Base-by-base conservation (phyloP, 78 protist species). In the Dictyostelium citrinum region DNA sequence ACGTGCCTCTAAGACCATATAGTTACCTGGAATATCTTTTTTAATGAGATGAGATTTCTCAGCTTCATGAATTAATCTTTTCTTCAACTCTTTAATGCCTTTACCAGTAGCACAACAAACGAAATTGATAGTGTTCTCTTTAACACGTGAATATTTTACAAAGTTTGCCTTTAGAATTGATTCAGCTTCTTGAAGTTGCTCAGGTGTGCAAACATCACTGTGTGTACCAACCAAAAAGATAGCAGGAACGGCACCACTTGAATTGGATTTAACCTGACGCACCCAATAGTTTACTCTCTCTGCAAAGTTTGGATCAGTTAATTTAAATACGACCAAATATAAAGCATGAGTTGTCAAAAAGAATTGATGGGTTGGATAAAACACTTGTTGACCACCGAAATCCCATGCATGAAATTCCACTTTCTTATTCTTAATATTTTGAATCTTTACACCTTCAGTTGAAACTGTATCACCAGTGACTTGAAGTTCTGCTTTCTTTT, bases 351-450 rank as follows among this genome's bases (percentile, higher is more conserved):
- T 27, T 0, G 91, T 84, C 43, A 92, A 81, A 67, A 92, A 92
- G 91, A 92, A 92, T 61, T 92, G 96, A 82, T 90, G 95, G 0
- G 95, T 90, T 74, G 95, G 90, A 46, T 90, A 90, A 55, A 83
- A 90, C 20, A 90, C 95, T 16, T 81, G 90, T 76, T 90, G 95
- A 39, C 95, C 95, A 60, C 91, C 95, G 58, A 90, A 90, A 83
- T 90, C 95, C 95, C 95, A 90, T 16, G 84, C 88, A 31, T 68
- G 71, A 41, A 88, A 88, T 22, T 90, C 90, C 27, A 81, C 58
- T 61, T 81, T 82, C 24, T 83, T 82, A 17, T 77, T 79, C 72
- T 83, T 71, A 5, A 82, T 45, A 20, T 31, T 78, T 35, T 88
- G 80, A 46, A 90, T 90, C 45, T 90, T 81, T 3, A 90, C 90